A percentile compares a stretch with the other conserved stretches of the same genome.
Evolutionary conservation across 176 grass and related monocot species (phyloP).

Genomic region (Eragrostis curvula): DNA sequence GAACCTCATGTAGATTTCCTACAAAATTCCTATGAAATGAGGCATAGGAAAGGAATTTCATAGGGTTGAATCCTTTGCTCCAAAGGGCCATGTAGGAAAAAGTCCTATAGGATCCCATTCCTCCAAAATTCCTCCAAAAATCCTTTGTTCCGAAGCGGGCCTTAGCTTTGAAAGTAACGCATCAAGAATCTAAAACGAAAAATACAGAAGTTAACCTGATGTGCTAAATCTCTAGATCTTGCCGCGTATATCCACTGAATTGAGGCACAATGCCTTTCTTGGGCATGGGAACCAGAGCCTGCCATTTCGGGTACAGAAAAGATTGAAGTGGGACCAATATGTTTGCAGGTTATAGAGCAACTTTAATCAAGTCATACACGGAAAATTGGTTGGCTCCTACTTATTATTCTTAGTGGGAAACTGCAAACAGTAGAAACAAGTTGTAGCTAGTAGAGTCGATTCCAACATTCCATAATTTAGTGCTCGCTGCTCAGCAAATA

Average conservation of each 20-base stretch:
- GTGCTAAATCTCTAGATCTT: constrained; percentile 33
- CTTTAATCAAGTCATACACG: constrained; percentile 31
- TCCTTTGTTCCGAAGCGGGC: too few relatives aligned
- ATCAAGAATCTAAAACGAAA: too few relatives aligned
- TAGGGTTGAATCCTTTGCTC: too few relatives aligned
- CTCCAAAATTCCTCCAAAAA: too few relatives aligned
- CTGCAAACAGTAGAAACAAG: constrained; percentile 36
- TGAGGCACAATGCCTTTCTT: constrained; percentile 27
- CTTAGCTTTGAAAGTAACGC: neutral
- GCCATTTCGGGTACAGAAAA: constrained; percentile 68
- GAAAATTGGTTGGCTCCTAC: constrained; percentile 31
- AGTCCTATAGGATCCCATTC: too few relatives aligned
- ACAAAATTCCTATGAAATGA: too few relatives aligned
- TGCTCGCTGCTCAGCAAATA: constrained; percentile 44
- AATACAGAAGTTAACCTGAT: constrained; percentile 8
- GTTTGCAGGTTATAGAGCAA: constrained; percentile 50
- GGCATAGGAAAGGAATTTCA: too few relatives aligned
- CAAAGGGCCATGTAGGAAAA: too few relatives aligned
- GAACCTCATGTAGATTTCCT: too few relatives aligned
- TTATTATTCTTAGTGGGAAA: constrained; percentile 50
- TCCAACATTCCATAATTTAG: constrained; percentile 40
- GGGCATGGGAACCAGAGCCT: constrained; percentile 43
- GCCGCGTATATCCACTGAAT: constrained; percentile 11
- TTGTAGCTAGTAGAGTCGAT: constrained; percentile 21
- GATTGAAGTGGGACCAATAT: constrained; percentile 55